These are phyloP conservation scores for Elsinoe perseae DNA, from an alignment of 2,329 filamentous ascomycete species.

Conservation along the genomic window DNA sequence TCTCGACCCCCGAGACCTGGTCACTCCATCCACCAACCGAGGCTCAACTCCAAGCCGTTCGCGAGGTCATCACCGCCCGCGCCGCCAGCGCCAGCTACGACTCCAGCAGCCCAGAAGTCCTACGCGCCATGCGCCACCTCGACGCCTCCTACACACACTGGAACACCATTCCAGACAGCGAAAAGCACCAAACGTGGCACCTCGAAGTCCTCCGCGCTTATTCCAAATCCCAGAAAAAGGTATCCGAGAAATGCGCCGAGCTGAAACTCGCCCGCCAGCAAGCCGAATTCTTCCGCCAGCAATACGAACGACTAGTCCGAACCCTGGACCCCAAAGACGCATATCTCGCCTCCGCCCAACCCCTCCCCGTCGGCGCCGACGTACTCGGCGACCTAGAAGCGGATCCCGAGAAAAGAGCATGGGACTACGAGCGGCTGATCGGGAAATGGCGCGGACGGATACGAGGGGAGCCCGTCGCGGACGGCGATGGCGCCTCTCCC, in stretches of 20 bases:
- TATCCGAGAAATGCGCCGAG: constrained; percentile 31
- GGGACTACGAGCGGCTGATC: constrained; percentile 20
- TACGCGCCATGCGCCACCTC: constrained; percentile 65
- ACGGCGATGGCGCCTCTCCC: not conserved
- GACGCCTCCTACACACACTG: constrained; percentile 71
- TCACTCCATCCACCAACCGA: constrained; percentile 67
- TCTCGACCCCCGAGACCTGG: constrained; percentile 72
- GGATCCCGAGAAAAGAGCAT: constrained; percentile 15
- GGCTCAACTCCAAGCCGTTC: constrained; percentile 64
- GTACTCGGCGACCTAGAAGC: not conserved
- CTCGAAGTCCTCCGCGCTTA: constrained; percentile 41
- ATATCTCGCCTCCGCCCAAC: not conserved
- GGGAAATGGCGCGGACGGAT: constrained; percentile 19
- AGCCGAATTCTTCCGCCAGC: constrained; percentile 34
- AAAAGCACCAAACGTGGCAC: constrained; percentile 39
- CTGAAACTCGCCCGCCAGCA: constrained; percentile 36
- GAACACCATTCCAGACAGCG: constrained; percentile 53
- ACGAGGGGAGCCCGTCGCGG: constrained; percentile 10
- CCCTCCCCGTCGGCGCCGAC: not conserved
- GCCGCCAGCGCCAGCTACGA: constrained; percentile 27
- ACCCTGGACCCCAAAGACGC: constrained; percentile 17
- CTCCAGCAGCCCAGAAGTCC: constrained; percentile 53
- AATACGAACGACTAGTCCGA: constrained; percentile 25
- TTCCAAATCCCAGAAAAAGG: constrained; percentile 34
- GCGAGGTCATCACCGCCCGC: constrained; percentile 23